Conservation (phyloP, 1,284 basidiomycete genomes). For the Schizophyllum amplum region DNA sequence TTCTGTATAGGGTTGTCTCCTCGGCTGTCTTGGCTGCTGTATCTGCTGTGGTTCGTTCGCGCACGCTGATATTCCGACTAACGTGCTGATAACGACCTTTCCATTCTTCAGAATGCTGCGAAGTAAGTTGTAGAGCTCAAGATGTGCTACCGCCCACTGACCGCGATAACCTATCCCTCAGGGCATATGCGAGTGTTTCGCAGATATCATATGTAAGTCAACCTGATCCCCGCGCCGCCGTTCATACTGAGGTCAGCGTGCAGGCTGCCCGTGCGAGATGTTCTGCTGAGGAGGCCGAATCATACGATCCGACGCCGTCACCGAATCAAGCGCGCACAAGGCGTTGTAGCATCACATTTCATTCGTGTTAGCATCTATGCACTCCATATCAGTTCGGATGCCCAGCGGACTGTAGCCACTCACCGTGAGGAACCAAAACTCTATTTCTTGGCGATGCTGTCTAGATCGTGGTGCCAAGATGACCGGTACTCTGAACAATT, state of each 20-base stretch:
- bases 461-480: neutral
- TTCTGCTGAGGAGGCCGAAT: constrained; percentile 31
- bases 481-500: no score
- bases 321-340: neutral
- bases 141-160: neutral
- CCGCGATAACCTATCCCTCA: constrained; percentile 12
- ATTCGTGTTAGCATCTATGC: no score
- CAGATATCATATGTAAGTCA: constrained; percentile 38
- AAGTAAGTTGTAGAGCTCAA: constrained; percentile 20
- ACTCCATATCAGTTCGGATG: no score
- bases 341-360: no score
- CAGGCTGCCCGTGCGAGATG: constrained; percentile 46
- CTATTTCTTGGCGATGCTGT: no score
- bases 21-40: constrained; percentile 52
- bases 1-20: constrained; percentile 47
- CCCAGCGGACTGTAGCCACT: no score
- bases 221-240: neutral
- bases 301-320: no score
- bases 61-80: neutral
- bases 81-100: neutral
- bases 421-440: no score
- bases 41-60: constrained; percentile 49
- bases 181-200: constrained; percentile 40
- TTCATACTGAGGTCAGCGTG: neutral
- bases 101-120: constrained; percentile 32